These are phyloP conservation scores for Pyrus pyrifolia DNA, from an alignment of 306 rosid species.

Conservation along the genomic window DNA sequence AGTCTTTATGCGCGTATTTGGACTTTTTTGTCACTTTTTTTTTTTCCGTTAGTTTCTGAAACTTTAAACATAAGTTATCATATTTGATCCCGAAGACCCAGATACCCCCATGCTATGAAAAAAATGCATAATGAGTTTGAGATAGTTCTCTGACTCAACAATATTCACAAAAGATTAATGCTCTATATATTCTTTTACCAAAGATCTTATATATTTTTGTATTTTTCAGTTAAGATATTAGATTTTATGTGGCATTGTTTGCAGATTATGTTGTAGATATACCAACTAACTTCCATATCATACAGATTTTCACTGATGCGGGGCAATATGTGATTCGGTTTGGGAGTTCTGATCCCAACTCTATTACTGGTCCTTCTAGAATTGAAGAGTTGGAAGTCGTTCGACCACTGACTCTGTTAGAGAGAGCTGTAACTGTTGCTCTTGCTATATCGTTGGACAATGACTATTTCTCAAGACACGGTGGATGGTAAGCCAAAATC, in stretches of 20 bases:
- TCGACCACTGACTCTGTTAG: constrained; percentile 62
- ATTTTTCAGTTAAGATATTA: background rate
- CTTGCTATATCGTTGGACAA: constrained; percentile 97
- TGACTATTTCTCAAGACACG: constrained; percentile 92
- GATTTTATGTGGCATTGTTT: background rate
- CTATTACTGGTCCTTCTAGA: constrained; percentile 57
- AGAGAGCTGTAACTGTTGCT: constrained; percentile 93
- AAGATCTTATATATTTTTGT: background rate
- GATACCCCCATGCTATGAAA: background rate
- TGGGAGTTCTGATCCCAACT: constrained; percentile 67
- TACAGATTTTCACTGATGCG: constrained; percentile 90
- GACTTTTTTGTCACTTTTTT: too few species aligned
- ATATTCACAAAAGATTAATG: background rate
- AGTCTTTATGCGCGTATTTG: background rate
- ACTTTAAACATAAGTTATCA: too few species aligned
- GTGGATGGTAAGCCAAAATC: constrained; percentile 69
- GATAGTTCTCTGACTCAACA: background rate
- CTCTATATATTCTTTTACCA: background rate
- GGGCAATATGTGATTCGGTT: constrained; percentile 93
- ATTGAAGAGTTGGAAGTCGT: constrained; percentile 70
- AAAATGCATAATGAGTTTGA: background rate
- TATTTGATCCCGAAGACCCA: background rate
- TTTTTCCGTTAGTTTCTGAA: too few species aligned
- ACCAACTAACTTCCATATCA: background rate
- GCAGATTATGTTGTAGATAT: background rate